Conservation (phyloP, 257 asterid species). For the Nicotiana tomentosiformis region DNA sequence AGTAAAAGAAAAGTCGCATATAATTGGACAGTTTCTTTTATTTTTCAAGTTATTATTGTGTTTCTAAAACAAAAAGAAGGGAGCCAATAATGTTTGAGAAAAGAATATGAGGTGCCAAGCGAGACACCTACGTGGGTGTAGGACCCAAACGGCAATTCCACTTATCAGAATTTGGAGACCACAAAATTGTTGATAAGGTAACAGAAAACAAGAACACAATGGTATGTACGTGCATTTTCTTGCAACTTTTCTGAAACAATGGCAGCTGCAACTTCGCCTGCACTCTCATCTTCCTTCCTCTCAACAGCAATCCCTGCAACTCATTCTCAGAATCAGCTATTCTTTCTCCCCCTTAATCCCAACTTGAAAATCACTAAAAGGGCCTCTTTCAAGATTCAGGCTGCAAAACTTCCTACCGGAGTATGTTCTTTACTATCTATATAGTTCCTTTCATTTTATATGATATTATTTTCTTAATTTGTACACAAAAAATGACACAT, state of each 20-base stretch:
- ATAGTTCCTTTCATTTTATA: not conserved
- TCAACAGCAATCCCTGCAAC: constrained; percentile 19
- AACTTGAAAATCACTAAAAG: constrained; percentile 3
- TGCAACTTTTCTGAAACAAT: not conserved
- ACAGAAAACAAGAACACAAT: not conserved
- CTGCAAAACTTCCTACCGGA: constrained; percentile 81
- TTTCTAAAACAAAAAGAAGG: too few species aligned
- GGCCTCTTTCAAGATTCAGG: constrained; percentile 45
- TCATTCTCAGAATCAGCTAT: constrained; percentile 14
- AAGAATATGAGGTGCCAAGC: not conserved
- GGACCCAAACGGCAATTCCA: not conserved
- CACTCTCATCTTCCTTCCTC: constrained; percentile 42
- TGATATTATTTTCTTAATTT: not conserved
- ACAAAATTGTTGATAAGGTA: constrained; percentile 2
- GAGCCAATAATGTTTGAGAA: not conserved
- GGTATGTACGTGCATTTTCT: not conserved
- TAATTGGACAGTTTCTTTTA: too few species aligned
- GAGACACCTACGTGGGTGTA: not conserved
- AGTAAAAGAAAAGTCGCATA: too few species aligned
- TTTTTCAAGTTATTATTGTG: too few species aligned
- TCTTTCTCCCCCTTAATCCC: constrained; percentile 7
- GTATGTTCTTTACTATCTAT: constrained; percentile 23
- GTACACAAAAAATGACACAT: too few species aligned
- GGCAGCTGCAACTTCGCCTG: constrained; percentile 26
- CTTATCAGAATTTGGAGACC: not conserved